A percentile compares a stretch with the other conserved stretches of the same genome.
These are phyloP conservation scores for Trichoderma harzianum DNA, from an alignment of 2,329 filamentous ascomycete genomes.

Conservation along the genomic window DNA sequence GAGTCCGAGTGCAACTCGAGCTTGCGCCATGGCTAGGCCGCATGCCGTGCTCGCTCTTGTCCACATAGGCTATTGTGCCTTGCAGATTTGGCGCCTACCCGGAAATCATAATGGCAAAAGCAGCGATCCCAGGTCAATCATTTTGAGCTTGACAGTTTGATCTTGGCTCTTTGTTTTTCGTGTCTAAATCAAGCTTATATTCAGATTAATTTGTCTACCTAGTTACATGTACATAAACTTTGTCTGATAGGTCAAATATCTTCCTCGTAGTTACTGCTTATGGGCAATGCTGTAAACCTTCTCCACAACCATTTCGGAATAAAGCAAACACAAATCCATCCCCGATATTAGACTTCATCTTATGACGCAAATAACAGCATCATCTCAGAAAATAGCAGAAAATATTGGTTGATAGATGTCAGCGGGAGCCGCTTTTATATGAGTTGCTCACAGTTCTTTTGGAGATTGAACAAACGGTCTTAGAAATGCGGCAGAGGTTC, in stretches of 20 bases:
- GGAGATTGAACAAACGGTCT: not conserved
- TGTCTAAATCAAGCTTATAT: not conserved
- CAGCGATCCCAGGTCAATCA: not conserved
- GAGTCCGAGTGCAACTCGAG: not conserved
- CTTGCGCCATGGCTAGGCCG: slow-evolving; percentile 5
- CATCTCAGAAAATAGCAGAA: not conserved
- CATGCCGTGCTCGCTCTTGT: slow-evolving; percentile 9
- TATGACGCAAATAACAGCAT: not conserved
- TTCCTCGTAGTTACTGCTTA: not conserved
- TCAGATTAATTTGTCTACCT: not conserved
- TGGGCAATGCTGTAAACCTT: not conserved
- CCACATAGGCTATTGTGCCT: not conserved
- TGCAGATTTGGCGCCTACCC: not conserved
- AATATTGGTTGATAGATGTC: not conserved
- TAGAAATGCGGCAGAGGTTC: not conserved
- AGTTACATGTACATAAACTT: no score
- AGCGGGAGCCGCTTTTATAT: not conserved
- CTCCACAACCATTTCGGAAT: not conserved
- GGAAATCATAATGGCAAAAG: not conserved
- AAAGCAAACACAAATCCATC: not conserved
- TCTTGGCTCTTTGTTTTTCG: not conserved
- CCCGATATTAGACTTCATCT: not conserved
- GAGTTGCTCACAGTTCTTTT: not conserved
- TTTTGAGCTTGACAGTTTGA: not conserved
- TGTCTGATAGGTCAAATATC: not conserved